Evolutionary conservation across 2,329 filamentous ascomycete genomes (phyloP), one percentile per base, ranked within the genome.

Genomic region (Helotiales sp.): DNA sequence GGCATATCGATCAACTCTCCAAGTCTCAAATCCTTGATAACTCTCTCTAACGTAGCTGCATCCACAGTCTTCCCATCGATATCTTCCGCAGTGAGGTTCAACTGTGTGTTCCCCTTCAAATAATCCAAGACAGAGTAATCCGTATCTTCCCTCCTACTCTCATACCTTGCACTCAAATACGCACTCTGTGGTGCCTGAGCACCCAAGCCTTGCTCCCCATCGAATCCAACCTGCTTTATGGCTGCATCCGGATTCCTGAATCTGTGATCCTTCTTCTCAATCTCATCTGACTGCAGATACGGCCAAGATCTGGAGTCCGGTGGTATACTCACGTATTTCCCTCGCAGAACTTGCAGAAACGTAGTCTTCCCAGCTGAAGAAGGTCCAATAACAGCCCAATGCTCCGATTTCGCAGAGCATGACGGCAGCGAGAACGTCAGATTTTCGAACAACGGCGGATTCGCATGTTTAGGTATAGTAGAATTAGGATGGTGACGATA

Each of bases 191-290:
- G 80, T 5, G 79, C 79, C n/a, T 77, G 76, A 1, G 81, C 80
- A 5, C 82, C 75, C 13, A 83, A 75, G 5, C 81, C 80, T 25
- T 85, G 81, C 65, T 93, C 89, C 2, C 85, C 86, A 69, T 91
- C 90, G 69, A 98, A 98, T 0, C 95, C 93, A 9, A 98, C 92
- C 77, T 96, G 93, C 66, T 88, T 87, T 57, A 99, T 88, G 0
- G 91, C 91, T 63, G 80, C 80, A 12, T 79, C 78, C 0, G 89
- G 84, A 52, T 78, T 81, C 44, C 83, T 80, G 48, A 90, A 72
- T 73, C 50, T 69, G 54, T 71, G 73, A 61, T 78, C 79, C 66
- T 75, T 80, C 5, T 68, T 59, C 33, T 62, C 60, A 30, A 67
- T 75, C 5, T 81, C 79, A 48, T 83, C 80, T 2, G 81, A 84